phyloP scores from a whole-genome alignment of 2,329 filamentous ascomycete species.

The Colletotrichum tamarilloi region DNA sequence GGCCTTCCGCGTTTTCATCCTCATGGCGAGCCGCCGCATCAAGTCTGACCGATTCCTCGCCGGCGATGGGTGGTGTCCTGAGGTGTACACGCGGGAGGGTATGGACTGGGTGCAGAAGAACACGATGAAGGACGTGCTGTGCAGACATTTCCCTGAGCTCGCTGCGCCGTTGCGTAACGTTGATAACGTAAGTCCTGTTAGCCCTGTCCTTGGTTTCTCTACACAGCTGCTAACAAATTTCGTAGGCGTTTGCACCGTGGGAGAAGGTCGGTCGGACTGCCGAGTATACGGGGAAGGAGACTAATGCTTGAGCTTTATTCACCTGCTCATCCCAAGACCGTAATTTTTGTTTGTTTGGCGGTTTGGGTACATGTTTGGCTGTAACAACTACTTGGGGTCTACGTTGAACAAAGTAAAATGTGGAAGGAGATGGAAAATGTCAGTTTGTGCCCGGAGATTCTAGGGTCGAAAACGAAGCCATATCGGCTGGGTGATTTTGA shows the following conservation, averaged over 20 bases:
- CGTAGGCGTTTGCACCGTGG: background rate
- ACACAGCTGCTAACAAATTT: background rate
- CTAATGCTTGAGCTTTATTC: background rate
- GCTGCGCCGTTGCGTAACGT: background rate
- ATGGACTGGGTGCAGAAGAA: slow-evolving; percentile 54
- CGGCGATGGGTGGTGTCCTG: slow-evolving; percentile 48
- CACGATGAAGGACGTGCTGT: slow-evolving; percentile 55
- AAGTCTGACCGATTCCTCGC: slow-evolving; percentile 49
- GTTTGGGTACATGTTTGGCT: background rate
- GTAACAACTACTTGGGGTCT: background rate
- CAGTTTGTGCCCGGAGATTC: background rate
- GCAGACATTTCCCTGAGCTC: slow-evolving; percentile 55
- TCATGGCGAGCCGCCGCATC: background rate
- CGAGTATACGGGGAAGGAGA: background rate
- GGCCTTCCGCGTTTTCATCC: slow-evolving; percentile 39
- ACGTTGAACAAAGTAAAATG: background rate
- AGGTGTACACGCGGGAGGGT: slow-evolving; percentile 53
- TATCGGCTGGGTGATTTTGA: no score
- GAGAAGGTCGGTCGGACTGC: background rate
- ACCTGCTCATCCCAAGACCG: background rate
- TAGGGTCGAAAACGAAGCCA: no score
- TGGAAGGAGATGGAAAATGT: background rate
- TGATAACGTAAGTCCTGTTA: background rate
- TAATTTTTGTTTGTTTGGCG: background rate
- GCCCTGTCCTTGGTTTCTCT: background rate